phyloP scores from a whole-genome alignment of 768 basidiomycete genomes.

The Saitozyma podzolica region DNA sequence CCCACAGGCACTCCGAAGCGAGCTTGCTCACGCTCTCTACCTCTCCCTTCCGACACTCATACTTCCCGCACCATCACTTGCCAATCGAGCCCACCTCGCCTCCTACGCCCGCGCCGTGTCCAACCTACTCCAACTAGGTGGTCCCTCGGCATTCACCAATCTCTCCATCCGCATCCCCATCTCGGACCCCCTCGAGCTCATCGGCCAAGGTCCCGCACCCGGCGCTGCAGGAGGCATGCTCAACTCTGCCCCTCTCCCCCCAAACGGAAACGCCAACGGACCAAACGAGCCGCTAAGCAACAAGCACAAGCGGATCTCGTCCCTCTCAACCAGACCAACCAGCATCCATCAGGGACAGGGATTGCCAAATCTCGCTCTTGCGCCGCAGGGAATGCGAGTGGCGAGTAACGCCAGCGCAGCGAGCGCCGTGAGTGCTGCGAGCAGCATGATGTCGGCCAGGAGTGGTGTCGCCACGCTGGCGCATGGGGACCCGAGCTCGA shows the following conservation, averaged over 20 bases:
- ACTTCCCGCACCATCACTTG: constrained; percentile 80
- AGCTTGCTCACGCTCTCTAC: constrained; percentile 88
- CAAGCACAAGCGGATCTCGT: constrained; percentile 45
- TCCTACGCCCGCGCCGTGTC: constrained; percentile 91
- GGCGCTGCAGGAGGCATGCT: background rate
- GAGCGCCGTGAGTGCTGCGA: constrained; percentile 17
- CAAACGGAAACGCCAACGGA: constrained; percentile 6
- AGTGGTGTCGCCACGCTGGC: constrained; percentile 16
- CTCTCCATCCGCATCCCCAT: constrained; percentile 69
- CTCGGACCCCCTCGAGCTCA: constrained; percentile 59
- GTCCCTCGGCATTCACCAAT: constrained; percentile 63
- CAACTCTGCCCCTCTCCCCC: constrained; percentile 1
- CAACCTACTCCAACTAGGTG: constrained; percentile 65
- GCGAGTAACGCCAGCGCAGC: constrained; percentile 25
- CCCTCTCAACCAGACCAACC: constrained; percentile 35
- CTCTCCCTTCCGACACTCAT: constrained; percentile 81
- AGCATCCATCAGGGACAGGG: constrained; percentile 34
- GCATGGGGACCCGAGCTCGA: constrained; percentile 54
- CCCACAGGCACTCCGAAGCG: constrained; percentile 81
- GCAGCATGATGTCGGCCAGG: constrained; percentile 19
- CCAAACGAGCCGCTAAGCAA: constrained; percentile 7
- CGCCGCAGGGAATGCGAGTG: constrained; percentile 42
- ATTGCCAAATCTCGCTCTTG: constrained; percentile 43
- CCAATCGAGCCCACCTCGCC: constrained; percentile 67
- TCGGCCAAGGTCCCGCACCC: constrained; percentile 42